phyloP scores from a whole-genome alignment of 352 stramenopile species.

The Globisporangium cystogenes region DNA sequence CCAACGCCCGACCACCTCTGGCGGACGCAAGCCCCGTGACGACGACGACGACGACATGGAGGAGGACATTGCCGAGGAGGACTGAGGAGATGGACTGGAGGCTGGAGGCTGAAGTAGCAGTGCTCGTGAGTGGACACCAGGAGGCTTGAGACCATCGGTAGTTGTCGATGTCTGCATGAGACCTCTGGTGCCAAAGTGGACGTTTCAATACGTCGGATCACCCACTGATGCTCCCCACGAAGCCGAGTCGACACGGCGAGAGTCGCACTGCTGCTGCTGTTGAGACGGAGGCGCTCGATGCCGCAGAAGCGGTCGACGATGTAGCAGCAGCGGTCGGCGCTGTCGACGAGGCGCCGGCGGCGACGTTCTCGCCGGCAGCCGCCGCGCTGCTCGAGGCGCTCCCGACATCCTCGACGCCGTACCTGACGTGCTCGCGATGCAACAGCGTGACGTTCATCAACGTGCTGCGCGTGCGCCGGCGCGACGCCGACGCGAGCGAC shows the following conservation, averaged over 20 bases:
- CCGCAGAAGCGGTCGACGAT: neutral
- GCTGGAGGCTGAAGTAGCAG: too few relatives aligned
- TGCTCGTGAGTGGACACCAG: too few relatives aligned
- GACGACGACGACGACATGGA: slow-evolving; percentile 71
- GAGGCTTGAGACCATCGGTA: too few relatives aligned
- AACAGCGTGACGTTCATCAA: slow-evolving; percentile 79
- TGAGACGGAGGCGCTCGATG: neutral
- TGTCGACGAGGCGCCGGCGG: neutral
- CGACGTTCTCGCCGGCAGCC: slow-evolving; percentile 4
- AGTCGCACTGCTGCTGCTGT: neutral
- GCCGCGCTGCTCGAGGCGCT: slow-evolving; percentile 11
- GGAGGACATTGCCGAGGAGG: slow-evolving; percentile 74
- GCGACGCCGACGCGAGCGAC: too few relatives aligned
- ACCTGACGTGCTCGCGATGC: slow-evolving; percentile 72
- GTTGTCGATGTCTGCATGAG: too few relatives aligned
- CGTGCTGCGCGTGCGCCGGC: slow-evolving; percentile 32
- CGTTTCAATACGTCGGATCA: too few relatives aligned
- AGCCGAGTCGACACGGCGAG: too few relatives aligned
- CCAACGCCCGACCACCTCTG: slow-evolving; percentile 8
- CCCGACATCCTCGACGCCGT: slow-evolving; percentile 45
- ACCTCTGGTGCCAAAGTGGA: too few relatives aligned
- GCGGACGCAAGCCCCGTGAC: slow-evolving; percentile 19
- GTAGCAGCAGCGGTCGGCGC: too few relatives aligned
- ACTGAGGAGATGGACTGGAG: slow-evolving; percentile 16
- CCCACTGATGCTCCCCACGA: too few relatives aligned